Evolutionary conservation across 176 grass and related monocot genomes (phyloP).

Genomic region (Bolboschoenus planiculmis): DNA sequence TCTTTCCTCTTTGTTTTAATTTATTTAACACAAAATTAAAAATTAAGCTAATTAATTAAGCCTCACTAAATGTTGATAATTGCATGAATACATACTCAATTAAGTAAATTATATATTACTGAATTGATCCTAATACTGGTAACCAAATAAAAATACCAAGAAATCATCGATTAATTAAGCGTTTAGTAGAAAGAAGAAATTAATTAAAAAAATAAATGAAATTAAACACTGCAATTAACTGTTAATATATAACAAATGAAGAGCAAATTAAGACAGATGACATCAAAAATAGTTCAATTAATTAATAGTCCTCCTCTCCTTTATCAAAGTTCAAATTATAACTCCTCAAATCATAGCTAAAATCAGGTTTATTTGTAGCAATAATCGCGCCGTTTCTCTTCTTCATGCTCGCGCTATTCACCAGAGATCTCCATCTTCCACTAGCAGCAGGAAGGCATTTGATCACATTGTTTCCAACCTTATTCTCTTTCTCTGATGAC

Average conservation of each 20-base stretch:
- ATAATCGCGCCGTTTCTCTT: neutral
- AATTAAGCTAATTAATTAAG: no score
- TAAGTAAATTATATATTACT: no score
- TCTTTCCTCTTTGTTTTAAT: no score
- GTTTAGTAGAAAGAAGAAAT: no score
- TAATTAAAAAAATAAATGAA: neutral
- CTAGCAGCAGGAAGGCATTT: neutral
- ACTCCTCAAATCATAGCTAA: slow-evolving; percentile 20
- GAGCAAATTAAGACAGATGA: neutral
- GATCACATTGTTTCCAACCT: no score
- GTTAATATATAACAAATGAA: slow-evolving; percentile 4
- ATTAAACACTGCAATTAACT: neutral
- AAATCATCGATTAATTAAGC: no score
- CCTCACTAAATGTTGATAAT: no score
- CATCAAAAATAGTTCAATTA: no score
- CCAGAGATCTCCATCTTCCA: slow-evolving; percentile 7
- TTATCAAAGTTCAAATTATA: slow-evolving; percentile 25
- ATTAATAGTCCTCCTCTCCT: neutral
- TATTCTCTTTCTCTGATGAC: neutral
- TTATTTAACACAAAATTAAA: no score
- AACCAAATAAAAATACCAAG: no score
- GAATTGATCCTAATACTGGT: no score
- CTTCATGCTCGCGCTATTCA: slow-evolving; percentile 10
- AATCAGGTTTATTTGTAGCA: neutral
- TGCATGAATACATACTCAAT: no score